phyloP scores from a whole-genome alignment of 345 rosid species.

The Gynandropsis gynandra region DNA sequence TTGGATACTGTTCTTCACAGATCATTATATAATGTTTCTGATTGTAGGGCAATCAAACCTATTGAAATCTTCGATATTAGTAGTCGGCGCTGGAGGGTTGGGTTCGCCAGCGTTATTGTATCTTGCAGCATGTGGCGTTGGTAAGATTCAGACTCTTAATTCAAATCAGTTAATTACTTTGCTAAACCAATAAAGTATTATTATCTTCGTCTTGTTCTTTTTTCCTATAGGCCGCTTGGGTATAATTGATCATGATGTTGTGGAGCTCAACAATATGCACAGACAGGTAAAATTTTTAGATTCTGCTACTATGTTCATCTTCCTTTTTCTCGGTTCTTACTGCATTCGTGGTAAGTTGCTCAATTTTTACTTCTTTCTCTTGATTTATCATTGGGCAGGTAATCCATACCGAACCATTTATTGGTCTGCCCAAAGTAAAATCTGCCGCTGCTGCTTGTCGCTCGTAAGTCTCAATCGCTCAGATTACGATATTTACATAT shows the following conservation, averaged over 20 bases:
- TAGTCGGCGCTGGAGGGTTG: slow-evolving; percentile 93
- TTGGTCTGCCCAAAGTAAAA: slow-evolving; percentile 85
- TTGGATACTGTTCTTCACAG: no score
- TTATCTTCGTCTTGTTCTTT: slow-evolving; percentile 7
- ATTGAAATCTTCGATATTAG: slow-evolving; percentile 67
- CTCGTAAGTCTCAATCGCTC: slow-evolving; percentile 39
- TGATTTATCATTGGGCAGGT: slow-evolving; percentile 35
- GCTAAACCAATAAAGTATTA: background rate
- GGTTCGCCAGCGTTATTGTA: slow-evolving; percentile 86
- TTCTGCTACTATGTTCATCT: background rate
- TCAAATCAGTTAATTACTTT: slow-evolving; percentile 5
- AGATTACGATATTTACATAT: background rate
- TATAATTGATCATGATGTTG: slow-evolving; percentile 87
- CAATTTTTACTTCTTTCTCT: background rate
- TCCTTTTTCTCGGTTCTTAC: slow-evolving; percentile 4
- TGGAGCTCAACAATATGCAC: slow-evolving; percentile 95
- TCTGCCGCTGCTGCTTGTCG: slow-evolving; percentile 88
- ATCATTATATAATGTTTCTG: slow-evolving; percentile 9
- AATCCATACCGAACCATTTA: slow-evolving; percentile 87
- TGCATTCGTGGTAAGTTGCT: background rate
- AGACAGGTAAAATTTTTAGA: slow-evolving; percentile 60
- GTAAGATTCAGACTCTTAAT: slow-evolving; percentile 29
- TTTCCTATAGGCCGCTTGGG: slow-evolving; percentile 63
- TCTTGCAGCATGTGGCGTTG: slow-evolving; percentile 91
- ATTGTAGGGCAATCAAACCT: slow-evolving; percentile 67